These are phyloP conservation scores for Primulina eburnea DNA, from an alignment of 257 asterid species.

Conservation along the genomic window DNA sequence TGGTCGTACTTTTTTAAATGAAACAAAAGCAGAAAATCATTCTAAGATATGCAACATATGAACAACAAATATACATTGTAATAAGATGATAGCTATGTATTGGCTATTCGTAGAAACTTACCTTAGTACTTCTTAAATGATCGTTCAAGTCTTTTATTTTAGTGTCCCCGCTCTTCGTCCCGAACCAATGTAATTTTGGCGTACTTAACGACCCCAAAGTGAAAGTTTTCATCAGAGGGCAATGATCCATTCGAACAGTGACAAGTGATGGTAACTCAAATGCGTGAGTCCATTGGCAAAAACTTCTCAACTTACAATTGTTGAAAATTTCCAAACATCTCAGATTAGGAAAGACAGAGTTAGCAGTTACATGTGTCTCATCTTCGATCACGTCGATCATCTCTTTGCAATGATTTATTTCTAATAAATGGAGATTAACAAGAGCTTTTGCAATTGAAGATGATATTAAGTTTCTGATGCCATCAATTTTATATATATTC, in stretches of 20 bases:
- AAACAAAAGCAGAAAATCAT: no score
- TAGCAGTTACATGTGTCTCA: not conserved
- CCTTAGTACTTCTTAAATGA: not conserved
- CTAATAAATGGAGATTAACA: no score
- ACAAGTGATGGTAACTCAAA: not conserved
- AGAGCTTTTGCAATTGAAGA: constrained; percentile 3
- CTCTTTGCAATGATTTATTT: not conserved
- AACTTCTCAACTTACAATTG: not conserved
- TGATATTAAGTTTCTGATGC: constrained; percentile 19
- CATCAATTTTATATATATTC: not conserved
- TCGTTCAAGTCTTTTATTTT: not conserved
- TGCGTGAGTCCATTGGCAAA: not conserved
- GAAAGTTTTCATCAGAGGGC: not conserved
- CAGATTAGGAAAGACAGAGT: constrained; percentile 1
- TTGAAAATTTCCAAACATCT: not conserved
- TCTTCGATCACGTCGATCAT: constrained; percentile 19
- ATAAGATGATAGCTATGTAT: no score
- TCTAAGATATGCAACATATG: no score
- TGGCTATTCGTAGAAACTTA: not conserved
- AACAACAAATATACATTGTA: no score
- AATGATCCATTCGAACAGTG: not conserved
- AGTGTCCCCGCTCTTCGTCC: not conserved
- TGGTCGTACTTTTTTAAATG: no score
- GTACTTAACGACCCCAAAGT: not conserved
- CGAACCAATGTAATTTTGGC: not conserved